These are phyloP conservation scores for Closterium sp. DNA, from an alignment of 139 green algal species.

Conservation along the genomic window DNA sequence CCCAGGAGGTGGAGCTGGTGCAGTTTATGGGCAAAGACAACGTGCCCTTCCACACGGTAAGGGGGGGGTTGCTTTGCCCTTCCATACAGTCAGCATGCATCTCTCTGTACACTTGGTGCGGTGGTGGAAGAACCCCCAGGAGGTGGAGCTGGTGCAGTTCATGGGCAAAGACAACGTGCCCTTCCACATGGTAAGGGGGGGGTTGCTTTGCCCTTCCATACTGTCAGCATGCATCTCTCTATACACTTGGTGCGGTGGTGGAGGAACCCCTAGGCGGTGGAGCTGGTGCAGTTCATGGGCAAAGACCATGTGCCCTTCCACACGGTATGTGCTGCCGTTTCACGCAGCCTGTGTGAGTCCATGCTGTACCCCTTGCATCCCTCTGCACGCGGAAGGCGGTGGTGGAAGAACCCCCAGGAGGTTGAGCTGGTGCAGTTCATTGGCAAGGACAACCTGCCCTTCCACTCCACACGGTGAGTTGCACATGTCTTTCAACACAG, in stretches of 20 bases:
- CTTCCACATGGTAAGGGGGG: conserved; percentile 85
- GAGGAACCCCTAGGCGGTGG: conserved; percentile 86
- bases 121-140: conserved; percentile 86
- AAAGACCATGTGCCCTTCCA: conserved; percentile 99
- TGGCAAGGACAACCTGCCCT: conserved; percentile 98
- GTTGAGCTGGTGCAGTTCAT: conserved; percentile 99
- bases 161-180: conserved; percentile 99
- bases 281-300: conserved; percentile 99
- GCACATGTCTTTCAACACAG: too few relatives aligned
- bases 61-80: too few relatives aligned
- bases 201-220: too few relatives aligned
- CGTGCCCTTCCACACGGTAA: conserved; percentile 95
- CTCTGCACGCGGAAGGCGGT: too few relatives aligned
- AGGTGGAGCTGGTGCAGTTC: conserved; percentile 98
- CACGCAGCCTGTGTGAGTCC: too few relatives aligned
- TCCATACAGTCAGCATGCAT: too few relatives aligned
- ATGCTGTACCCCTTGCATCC: too few relatives aligned
- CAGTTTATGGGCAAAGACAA: conserved; percentile 99
- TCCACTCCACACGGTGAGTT: conserved; percentile 80
- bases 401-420: conserved; percentile 87
- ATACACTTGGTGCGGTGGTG: too few relatives aligned
- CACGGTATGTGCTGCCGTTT: too few relatives aligned
- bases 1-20: conserved; percentile 91
- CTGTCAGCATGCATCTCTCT: too few relatives aligned
- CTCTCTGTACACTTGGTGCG: conserved; percentile 49